Base-by-base conservation (phyloP, 768 basidiomycete species). In the Nidularia pulvinata region DNA sequence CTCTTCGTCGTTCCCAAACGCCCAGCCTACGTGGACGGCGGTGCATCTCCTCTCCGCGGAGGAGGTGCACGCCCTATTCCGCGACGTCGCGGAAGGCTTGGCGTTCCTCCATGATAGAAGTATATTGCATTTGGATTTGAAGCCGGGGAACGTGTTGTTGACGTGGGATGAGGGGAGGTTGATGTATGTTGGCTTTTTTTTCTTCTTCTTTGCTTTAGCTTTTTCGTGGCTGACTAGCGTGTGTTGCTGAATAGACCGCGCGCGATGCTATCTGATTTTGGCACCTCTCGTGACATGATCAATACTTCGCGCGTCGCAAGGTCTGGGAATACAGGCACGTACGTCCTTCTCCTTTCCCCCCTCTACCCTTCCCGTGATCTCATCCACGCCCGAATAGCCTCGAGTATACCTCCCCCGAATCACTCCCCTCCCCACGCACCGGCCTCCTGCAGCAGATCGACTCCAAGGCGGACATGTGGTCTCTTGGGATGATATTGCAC, bases 381-480 rank as follows among this genome's bases (percentile, higher is more conserved):
- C 33, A 53, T 34, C 7, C 39, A 22, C 16, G 25, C 25, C 25
- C 25, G 4, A 25, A 1, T 11, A 91, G 89, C 0, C 76, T 97
- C 49, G 94, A 96, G 73, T 95, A 91, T 61, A 83, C 89, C 11
- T 86, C 93, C 0, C 96, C 95, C 0, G 96, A 98, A 66, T 90
- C 92, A 0, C 76, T 98, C 1, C 84, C 86, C 3, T 82, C 84
- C 0, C 84, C 82, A 11, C 69, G 74, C 5, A 87, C 84, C 0
- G 91, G 91, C 0, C 68, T 78, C 19, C 82, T 91, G 6, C 77
- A 74, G 6, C 86, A 89, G 46, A 78, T 93, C 2, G 89, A 92
- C 61, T 92, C 93, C 0, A 95, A 95, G 63, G 83, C 91, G 4
- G 95, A 98, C 65, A 94, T 97, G 86, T 98, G 96, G 95, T 93